Evolutionary conservation across 306 rosid genomes (phyloP).

Genomic region (Prunus armeniaca): DNA sequence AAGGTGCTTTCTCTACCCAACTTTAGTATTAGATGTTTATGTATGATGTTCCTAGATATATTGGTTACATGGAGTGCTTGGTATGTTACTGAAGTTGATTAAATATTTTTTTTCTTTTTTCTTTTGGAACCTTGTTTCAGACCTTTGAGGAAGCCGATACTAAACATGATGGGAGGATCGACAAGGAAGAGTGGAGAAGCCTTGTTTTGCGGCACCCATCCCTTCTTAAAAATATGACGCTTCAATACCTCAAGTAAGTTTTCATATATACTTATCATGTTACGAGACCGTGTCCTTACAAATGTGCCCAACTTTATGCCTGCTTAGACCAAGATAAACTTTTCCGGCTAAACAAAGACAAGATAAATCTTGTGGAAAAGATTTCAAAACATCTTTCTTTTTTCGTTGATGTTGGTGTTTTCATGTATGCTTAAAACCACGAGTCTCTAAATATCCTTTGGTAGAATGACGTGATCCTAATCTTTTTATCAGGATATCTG

Average conservation of each 20-base stretch:
- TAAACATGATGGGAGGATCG: slow-evolving; percentile 93
- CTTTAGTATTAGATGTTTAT: neutral
- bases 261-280: neutral
- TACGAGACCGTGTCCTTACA: neutral
- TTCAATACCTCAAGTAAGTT: slow-evolving; percentile 92
- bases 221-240: slow-evolving; percentile 95
- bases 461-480: neutral
- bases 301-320: neutral
- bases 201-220: slow-evolving; percentile 93
- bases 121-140: slow-evolving; percentile 35
- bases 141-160: slow-evolving; percentile 99
- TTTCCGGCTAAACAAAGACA: neutral
- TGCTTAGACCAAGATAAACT: neutral
- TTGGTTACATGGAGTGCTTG: neutral
- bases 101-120: neutral
- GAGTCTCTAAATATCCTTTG: neutral
- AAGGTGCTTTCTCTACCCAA: slow-evolving; percentile 52
- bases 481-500: neutral
- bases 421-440: neutral
- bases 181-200: slow-evolving; percentile 98
- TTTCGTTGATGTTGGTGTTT: neutral
- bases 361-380: neutral
- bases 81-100: neutral
- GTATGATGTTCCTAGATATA: neutral
- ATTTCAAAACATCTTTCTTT: neutral